Base-by-base conservation (phyloP, 306 rosid genomes). In the Betula pendula region DNA sequence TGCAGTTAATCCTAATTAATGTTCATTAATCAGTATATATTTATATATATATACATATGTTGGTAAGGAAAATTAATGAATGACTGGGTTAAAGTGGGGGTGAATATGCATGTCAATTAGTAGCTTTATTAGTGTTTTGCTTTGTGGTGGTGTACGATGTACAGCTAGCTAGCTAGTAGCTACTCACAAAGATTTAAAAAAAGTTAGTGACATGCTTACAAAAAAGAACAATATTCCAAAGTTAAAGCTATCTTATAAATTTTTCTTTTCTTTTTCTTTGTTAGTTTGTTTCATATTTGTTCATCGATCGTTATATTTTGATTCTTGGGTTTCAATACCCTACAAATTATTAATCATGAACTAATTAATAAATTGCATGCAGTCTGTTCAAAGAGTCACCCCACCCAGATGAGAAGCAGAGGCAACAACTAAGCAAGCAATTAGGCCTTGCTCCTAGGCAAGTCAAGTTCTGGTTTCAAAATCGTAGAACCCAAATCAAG, bases 381-480 rank as follows among this genome's bases (percentile, higher is more conserved):
- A 96, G 99, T 86, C 87, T 92, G 58, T 96, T 96, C 83, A 96
- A 92, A 79, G 99, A 96, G 48, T 96, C 99, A 60, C 98, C 99
- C 12, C 98, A 96, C 80, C 98, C 98, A 59, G 97, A 96, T 86
- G 98, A 96, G 88, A 96, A 92, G 80, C 99, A 96, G 75, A 92
- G 99, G 75, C 99, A 93, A 70, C 98, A 92, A 42, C 90, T 96
- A 0, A 93, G 98, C 89, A 96, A 93, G 84, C 90, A 87, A 80
- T 51, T 96, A 79, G 99, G 99, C 69, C 97, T 96, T 68, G 95
- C 97, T 71, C 93, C 99, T 0, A 82, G 98, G 48, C 99, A 96
- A 79, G 98, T 96, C 88, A 96, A 96, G 84, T 96, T 96, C 75
- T 96, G 99, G 99, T 96, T 96, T 80, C 99, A 96, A 81, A 96